Percentiles rank a stretch among this genome's conserved stretches.
phyloP scores from a whole-genome alignment of 768 basidiomycete genomes.

The Tephrocybe sp. region DNA sequence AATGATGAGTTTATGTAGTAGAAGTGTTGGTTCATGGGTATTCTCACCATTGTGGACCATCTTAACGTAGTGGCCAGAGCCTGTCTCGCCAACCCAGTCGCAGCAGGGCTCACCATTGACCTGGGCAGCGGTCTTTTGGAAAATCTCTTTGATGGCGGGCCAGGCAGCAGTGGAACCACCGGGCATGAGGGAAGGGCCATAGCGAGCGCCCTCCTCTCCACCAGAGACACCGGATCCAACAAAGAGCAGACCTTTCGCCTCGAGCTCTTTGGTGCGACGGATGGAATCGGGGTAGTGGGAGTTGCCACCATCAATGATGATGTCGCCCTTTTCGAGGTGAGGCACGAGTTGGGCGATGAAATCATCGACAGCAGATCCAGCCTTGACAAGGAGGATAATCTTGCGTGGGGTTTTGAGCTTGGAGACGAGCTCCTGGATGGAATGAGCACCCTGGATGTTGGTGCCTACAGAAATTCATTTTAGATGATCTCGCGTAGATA shows the following conservation, averaged over 20 bases:
- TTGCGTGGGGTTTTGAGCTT: slow-evolving; percentile 97
- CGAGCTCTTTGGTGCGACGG: slow-evolving; percentile 91
- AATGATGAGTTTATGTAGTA: slow-evolving; percentile 11
- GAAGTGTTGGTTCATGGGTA: slow-evolving; percentile 8
- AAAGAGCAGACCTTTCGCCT: slow-evolving; percentile 92
- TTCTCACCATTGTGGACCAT: slow-evolving; percentile 94
- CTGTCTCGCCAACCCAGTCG: slow-evolving; percentile 98
- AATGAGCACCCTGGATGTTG: slow-evolving; percentile 93
- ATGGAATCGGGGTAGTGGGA: slow-evolving; percentile 99
- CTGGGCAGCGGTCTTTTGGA: slow-evolving; percentile 97
- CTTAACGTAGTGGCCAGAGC: slow-evolving; percentile 98
- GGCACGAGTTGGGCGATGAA: slow-evolving; percentile 92
- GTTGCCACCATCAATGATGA: slow-evolving; percentile 99
- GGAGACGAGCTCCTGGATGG: slow-evolving; percentile 83
- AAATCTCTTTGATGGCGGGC: slow-evolving; percentile 97
- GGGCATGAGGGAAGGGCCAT: slow-evolving; percentile 99
- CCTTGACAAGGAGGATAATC: slow-evolving; percentile 98
- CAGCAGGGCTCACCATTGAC: slow-evolving; percentile 96
- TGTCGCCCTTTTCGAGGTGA: slow-evolving; percentile 92
- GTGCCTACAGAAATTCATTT: slow-evolving; percentile 60
- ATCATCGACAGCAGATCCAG: slow-evolving; percentile 92
- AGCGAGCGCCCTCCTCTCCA: slow-evolving; percentile 97
- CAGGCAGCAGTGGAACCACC: slow-evolving; percentile 94
- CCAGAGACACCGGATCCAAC: slow-evolving; percentile 99
- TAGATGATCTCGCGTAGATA: slow-evolving; percentile 19